Base-by-base conservation (phyloP, 2,329 filamentous ascomycete species). In the Phaeoacremonium minimum region DNA sequence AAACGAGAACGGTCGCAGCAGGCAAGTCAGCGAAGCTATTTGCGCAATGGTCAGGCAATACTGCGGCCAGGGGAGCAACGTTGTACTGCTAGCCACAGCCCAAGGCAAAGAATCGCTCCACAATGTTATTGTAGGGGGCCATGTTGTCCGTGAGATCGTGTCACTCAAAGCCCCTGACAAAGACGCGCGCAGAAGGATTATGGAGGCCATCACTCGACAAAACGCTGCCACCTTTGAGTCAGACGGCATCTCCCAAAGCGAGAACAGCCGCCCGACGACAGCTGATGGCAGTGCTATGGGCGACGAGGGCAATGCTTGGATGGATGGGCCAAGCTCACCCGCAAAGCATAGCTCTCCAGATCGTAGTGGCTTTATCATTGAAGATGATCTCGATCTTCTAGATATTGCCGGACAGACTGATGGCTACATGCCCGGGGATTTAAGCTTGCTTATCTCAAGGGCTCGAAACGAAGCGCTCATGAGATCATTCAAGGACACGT, bases 391-490 rank as follows among this genome's bases (percentile, higher is more conserved):
- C 8, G 93, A 98, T 57, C 87, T 97, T 40, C 77, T 97, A 7
- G 91, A 97, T 45, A 75, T 98, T 38, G 89, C 94, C 14, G 90
- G 93, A 2, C 84, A 91, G 48, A 97, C 91, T 0, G 93, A 98
- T 55, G 93, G 93, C 1, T 98, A 97, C 56, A 96, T 97, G 90
- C 91, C 93, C 1, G 93, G 90, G 4, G 93, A 98, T 58, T 71
- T 98, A 26, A 81, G 85, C 13, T 73, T 96, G 3, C 77, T 98
- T 9, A 85, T 95, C 14, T 83, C 87, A 9, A 78, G 93, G 40
- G 91, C 93, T 26, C 80, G 90, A 36, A 95, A 91, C 50, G 93
- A 97, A 63, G 87, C 91, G 17, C 75, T 98, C 13, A 95, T 97
- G 48, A 84, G 91, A 8, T 83, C 84, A 7, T 83, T 97, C 18